phyloP scores from a whole-genome alignment of 768 basidiomycete species.

The Rhodocollybia butyracea region DNA sequence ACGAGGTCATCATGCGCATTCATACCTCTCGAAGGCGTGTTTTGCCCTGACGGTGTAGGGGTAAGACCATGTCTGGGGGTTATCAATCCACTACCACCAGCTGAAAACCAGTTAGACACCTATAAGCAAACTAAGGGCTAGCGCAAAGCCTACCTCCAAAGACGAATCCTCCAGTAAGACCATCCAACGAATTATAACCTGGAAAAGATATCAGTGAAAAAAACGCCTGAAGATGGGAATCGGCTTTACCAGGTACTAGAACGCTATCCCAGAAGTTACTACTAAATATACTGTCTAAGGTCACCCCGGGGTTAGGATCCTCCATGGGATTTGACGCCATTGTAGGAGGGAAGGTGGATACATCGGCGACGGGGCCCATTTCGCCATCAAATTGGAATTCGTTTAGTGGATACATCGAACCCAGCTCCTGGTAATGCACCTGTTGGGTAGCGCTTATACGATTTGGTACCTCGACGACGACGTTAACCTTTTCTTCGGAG shows the following conservation, averaged over 20 bases:
- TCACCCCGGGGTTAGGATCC: constrained; percentile 45
- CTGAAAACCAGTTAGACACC: too few species aligned
- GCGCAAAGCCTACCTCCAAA: too few species aligned
- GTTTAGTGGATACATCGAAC: constrained; percentile 31
- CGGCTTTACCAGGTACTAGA: constrained; percentile 62
- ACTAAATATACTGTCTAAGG: constrained; percentile 82
- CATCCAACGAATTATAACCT: constrained; percentile 85
- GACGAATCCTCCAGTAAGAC: constrained; percentile 81
- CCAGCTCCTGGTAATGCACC: constrained; percentile 6
- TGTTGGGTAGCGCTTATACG: not conserved
- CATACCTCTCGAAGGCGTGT: constrained; percentile 36
- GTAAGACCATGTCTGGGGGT: constrained; percentile 66
- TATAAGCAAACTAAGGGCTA: too few species aligned
- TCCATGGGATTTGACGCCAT: constrained; percentile 57
- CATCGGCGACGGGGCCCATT: constrained; percentile 82
- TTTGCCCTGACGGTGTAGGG: constrained; percentile 55
- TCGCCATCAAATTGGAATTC: constrained; percentile 76
- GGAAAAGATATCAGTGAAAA: not conserved
- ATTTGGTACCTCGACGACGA: not conserved
- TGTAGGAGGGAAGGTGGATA: constrained; percentile 85
- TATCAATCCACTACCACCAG: constrained; percentile 80
- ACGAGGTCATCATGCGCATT: constrained; percentile 26
- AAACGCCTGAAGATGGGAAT: not conserved
- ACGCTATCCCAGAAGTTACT: constrained; percentile 86
- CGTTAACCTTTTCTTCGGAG: not conserved